Evolutionary conservation across 2,329 filamentous ascomycete genomes (phyloP).

Genomic region (Magnaporthales sp.): DNA sequence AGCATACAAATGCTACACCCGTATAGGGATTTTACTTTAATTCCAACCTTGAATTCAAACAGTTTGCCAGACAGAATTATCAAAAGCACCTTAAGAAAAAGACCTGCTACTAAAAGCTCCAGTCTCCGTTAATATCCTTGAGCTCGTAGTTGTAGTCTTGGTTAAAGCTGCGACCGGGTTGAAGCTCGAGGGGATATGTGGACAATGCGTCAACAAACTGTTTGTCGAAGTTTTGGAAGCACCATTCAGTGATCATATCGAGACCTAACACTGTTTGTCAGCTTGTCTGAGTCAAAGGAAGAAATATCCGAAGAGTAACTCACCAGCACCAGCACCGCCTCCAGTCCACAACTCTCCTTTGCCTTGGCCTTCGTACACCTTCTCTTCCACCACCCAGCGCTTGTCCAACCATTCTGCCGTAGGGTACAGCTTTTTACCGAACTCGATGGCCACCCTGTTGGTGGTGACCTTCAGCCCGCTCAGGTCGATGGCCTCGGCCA

Average conservation of each 20-base stretch:
- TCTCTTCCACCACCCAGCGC: constrained; percentile 27
- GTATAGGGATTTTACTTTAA: not conserved
- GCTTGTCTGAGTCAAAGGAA: not conserved
- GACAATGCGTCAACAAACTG: constrained; percentile 9
- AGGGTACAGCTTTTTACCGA: constrained; percentile 20
- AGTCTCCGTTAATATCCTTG: not conserved
- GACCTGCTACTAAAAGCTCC: no score
- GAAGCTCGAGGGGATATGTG: not conserved
- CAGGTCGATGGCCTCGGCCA: constrained; percentile 25
- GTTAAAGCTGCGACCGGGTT: constrained; percentile 2
- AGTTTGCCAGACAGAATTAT: not conserved
- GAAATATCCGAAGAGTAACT: no score
- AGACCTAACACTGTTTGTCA: constrained; percentile 5
- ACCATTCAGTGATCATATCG: constrained; percentile 13
- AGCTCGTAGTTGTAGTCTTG: constrained; percentile 2
- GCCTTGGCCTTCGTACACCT: constrained; percentile 16
- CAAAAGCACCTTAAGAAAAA: no score
- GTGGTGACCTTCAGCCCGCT: constrained; percentile 28
- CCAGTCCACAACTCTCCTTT: constrained; percentile 27
- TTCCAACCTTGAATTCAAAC: not conserved
- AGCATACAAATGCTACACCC: not conserved
- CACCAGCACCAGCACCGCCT: constrained; percentile 24
- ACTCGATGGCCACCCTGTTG: constrained; percentile 21
- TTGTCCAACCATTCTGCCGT: constrained; percentile 27
- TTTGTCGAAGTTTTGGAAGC: constrained; percentile 11